Evolutionary conservation across 257 asterid species (phyloP), one percentile per base, ranked within the genome.

Genomic region (Nicotiana paniculata): DNA sequence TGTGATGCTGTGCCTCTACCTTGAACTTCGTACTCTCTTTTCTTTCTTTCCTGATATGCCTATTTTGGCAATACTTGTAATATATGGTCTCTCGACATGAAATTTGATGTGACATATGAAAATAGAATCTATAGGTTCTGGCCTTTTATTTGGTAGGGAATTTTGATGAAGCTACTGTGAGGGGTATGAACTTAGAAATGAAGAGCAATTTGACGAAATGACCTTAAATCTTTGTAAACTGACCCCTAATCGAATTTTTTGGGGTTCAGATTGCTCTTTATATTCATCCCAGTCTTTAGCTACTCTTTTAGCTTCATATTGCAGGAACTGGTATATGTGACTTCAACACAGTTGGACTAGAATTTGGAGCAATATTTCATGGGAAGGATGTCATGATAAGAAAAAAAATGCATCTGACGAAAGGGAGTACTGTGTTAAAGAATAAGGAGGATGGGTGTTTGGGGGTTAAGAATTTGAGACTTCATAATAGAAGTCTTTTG

Each of bases 161-260:
- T 70, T 70, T 37, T 59, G 75, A 82, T 75, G 81, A 82, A 75
- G 81, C 65, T 51, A 75, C 81, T 43, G 13, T 1, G 0, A 48
- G n/a, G 81, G 55, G 67, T 75, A 21, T 82, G 85, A 64, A 62
- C 24, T 61, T 30, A 15, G 78, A 74, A 74, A 69, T 21, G 80
- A 33, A 81, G 74, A 70, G 69, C 10, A 57, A 57, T 69, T 37
- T 37, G 77, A 39, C 0, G 26, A 80, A 15, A 17, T 64, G 77
- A 16, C 64, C 7, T 64, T 39, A 80, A 48, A 64, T 64, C 77
- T 48, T 80, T 80, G 76, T 63, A 32, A 59, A 63, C 82, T 37
- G 61, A 48, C 9, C 48, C 64, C 54, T 65, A 65, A 64, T 80
- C 65, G 4, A 80, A 80, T 64, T 64, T 13, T 80, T 64, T 48